These are phyloP conservation scores for Chrysoporthe deuterocubensis DNA, from an alignment of 2,329 filamentous ascomycete genomes.

Conservation along the genomic window DNA sequence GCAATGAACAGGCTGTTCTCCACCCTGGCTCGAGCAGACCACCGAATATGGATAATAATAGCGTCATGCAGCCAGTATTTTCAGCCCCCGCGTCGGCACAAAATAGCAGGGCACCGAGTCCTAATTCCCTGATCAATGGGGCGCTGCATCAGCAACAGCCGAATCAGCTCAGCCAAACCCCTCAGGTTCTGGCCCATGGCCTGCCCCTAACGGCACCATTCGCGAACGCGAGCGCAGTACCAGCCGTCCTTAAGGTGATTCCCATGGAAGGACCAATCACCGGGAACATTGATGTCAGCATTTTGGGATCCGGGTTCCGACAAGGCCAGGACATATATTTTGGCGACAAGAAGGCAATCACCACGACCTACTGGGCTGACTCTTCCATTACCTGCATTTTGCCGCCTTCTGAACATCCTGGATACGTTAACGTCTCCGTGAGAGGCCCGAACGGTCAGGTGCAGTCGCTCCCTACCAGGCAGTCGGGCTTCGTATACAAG, in stretches of 20 bases:
- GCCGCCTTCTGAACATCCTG: conserved; percentile 70
- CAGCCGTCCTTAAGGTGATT: conserved; percentile 80
- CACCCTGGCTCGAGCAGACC: conserved; percentile 58
- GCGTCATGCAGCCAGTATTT: conserved; percentile 67
- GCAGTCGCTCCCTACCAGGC: conserved; percentile 40
- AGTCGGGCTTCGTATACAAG: conserved; percentile 71
- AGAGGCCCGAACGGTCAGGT: conserved; percentile 52
- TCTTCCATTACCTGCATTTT: conserved; percentile 79
- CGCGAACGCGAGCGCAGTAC: conserved; percentile 40
- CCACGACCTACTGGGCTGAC: conserved; percentile 80
- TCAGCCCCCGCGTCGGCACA: conserved; percentile 75
- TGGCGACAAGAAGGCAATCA: conserved; percentile 66
- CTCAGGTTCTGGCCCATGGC: conserved; percentile 21
- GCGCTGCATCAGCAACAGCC: conserved; percentile 44
- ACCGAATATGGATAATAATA: conserved; percentile 68
- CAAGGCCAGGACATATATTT: conserved; percentile 83
- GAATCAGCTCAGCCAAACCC: conserved; percentile 29
- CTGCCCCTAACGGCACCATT: conserved; percentile 21
- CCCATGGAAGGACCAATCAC: conserved; percentile 80
- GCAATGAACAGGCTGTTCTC: conserved; percentile 63
- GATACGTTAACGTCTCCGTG: conserved; percentile 73
- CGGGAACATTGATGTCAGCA: conserved; percentile 85
- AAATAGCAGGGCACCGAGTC: conserved; percentile 78
- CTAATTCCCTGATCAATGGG: conserved; percentile 57
- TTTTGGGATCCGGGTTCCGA: conserved; percentile 80